A percentile compares a stretch with the other conserved stretches of the same genome.
Evolutionary conservation across 1,284 basidiomycete genomes (phyloP).

Genomic region (Coniferiporia weirii): DNA sequence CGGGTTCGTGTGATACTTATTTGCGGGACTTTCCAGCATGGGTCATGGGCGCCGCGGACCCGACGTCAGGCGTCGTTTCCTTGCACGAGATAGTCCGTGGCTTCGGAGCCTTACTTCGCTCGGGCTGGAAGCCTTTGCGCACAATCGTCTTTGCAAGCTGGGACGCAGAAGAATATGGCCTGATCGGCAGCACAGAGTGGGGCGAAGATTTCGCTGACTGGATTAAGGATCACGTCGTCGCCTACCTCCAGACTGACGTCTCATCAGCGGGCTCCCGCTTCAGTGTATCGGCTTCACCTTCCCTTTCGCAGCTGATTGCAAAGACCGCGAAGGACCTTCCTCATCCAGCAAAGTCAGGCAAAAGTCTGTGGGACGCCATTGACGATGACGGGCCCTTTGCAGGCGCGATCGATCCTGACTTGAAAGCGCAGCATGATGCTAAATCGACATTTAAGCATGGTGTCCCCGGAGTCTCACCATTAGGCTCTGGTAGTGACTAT

Average conservation of each 20-base stretch:
- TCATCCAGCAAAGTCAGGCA: constrained; percentile 48
- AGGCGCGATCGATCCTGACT: constrained; percentile 28
- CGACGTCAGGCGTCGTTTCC: constrained; percentile 83
- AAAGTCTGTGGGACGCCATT: constrained; percentile 63
- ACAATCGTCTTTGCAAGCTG: constrained; percentile 88
- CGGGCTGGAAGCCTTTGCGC: constrained; percentile 86
- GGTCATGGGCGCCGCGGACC: constrained; percentile 82
- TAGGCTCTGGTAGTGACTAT: constrained; percentile 67
- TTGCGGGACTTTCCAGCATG: constrained; percentile 9
- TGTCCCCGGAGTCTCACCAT: constrained; percentile 34
- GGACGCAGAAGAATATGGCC: constrained; percentile 93
- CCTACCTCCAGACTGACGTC: constrained; percentile 81
- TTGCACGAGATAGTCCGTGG: constrained; percentile 80
- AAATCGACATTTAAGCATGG: constrained; percentile 24
- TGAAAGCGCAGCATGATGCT: constrained; percentile 26
- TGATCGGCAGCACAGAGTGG: constrained; percentile 86
- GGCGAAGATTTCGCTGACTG: constrained; percentile 85
- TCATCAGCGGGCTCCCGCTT: constrained; percentile 69
- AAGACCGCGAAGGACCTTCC: constrained; percentile 61
- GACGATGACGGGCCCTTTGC: constrained; percentile 52
- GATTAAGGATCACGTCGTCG: constrained; percentile 74
- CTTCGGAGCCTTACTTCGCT: constrained; percentile 65
- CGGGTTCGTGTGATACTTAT: neutral
- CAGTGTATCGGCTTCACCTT: constrained; percentile 56
- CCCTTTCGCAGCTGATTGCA: constrained; percentile 72